These are phyloP conservation scores for Pseudonitzschia multiseries DNA, from an alignment of 108 stramenopile species.

Conservation along the genomic window DNA sequence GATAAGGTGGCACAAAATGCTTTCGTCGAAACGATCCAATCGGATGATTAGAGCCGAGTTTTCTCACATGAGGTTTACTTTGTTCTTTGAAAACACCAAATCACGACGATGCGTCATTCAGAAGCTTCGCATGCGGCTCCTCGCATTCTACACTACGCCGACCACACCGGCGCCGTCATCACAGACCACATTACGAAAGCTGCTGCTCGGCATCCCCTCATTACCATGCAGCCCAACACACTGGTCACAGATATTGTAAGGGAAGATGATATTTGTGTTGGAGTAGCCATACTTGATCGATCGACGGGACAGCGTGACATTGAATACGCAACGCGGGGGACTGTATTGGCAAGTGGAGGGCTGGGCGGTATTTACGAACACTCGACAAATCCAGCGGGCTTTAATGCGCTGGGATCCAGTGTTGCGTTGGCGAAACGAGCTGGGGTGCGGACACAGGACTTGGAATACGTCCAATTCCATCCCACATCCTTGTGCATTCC, in stretches of 20 bases:
- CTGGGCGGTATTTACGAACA: constrained; percentile 91
- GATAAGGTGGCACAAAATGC: too few species aligned
- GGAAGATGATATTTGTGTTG: constrained; percentile 47
- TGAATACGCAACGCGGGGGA: constrained; percentile 65
- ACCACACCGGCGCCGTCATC: constrained; percentile 89
- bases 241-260: constrained; percentile 86
- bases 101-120: neutral
- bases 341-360: constrained; percentile 88
- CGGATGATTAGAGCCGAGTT: neutral
- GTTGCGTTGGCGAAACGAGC: constrained; percentile 77
- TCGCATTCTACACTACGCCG: constrained; percentile 87
- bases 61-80: neutral
- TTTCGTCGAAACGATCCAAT: too few species aligned
- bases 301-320: constrained; percentile 34
- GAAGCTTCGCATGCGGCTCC: constrained; percentile 92
- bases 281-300: constrained; percentile 49
- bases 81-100: neutral
- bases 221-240: constrained; percentile 72
- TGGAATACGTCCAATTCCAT: constrained; percentile 97
- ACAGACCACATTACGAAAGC: constrained; percentile 84
- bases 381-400: constrained; percentile 89
- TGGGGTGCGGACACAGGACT: constrained; percentile 65
- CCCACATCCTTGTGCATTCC: constrained; percentile 89
- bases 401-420: constrained; percentile 90
- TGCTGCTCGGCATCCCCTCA: constrained; percentile 77